These are phyloP conservation scores for Globisporangium abappressorium DNA, from an alignment of 352 stramenopile genomes.

Conservation along the genomic window DNA sequence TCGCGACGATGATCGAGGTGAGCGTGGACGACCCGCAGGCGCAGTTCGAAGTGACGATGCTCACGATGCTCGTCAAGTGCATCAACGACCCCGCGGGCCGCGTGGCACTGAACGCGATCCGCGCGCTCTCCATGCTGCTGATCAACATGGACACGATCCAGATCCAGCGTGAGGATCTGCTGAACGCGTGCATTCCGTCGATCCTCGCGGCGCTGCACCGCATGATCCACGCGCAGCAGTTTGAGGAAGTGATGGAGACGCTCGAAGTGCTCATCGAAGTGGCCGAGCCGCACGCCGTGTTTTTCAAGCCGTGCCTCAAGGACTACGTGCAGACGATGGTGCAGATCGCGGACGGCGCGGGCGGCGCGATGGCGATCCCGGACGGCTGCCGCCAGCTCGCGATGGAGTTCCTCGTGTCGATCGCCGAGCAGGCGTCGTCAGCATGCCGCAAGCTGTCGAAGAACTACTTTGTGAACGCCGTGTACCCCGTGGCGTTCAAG, in stretches of 20 bases:
- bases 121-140: slow-evolving; percentile 70
- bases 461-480: slow-evolving; percentile 67
- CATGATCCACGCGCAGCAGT: slow-evolving; percentile 47
- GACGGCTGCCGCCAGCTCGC: slow-evolving; percentile 75
- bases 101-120: slow-evolving; percentile 67
- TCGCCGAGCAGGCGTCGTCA: slow-evolving; percentile 65
- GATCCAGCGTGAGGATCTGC: slow-evolving; percentile 48
- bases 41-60: slow-evolving; percentile 46
- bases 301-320: slow-evolving; percentile 59
- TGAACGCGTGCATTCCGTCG: slow-evolving; percentile 45
- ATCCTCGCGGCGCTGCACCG: slow-evolving; percentile 55
- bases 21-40: slow-evolving; percentile 20
- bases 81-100: slow-evolving; percentile 55
- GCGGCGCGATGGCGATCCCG: slow-evolving; percentile 23
- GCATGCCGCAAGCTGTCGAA: slow-evolving; percentile 66
- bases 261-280: slow-evolving; percentile 84
- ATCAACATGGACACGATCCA: slow-evolving; percentile 69
- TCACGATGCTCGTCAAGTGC: slow-evolving; percentile 47
- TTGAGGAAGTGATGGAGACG: slow-evolving; percentile 73
- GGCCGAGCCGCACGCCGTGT: slow-evolving; percentile 61
- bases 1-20: slow-evolving; percentile 52
- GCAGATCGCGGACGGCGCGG: slow-evolving; percentile 49
- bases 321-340: slow-evolving; percentile 75
- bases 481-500: slow-evolving; percentile 79
- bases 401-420: slow-evolving; percentile 83